Conservation (phyloP, 441 rosid genomes). For the Arabidopsis lyrata region DNA sequence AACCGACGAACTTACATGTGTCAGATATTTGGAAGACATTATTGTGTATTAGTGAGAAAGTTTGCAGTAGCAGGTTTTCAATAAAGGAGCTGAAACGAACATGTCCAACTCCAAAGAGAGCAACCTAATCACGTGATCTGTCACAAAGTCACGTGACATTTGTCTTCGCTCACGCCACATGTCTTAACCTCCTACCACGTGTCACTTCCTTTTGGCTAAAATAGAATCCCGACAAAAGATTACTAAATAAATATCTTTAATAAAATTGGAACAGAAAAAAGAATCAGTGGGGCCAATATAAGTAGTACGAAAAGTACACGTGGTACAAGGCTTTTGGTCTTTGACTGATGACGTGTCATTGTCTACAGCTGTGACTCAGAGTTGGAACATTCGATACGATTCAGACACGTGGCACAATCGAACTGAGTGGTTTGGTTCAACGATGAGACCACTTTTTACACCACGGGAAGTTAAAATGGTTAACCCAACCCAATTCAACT, state of each 20-base stretch:
- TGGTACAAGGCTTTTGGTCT: conserved; percentile 43
- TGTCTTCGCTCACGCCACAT: background rate
- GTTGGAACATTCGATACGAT: conserved; percentile 1
- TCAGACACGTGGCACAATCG: conserved; percentile 13
- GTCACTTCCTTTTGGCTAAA: conserved; percentile 19
- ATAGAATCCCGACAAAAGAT: conserved; percentile 27
- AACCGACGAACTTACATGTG: too few relatives aligned
- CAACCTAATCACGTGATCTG: conserved; percentile 46
- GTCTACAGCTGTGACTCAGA: conserved; percentile 1
- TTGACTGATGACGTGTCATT: conserved; percentile 43
- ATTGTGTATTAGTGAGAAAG: conserved; percentile 31
- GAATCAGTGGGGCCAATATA: conserved; percentile 2
- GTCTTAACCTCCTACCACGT: conserved; percentile 8
- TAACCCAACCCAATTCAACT: too few relatives aligned
- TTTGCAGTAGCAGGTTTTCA: conserved; percentile 27
- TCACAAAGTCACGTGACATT: conserved; percentile 35
- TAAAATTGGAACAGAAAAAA: background rate
- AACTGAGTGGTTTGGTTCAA: conserved; percentile 2
- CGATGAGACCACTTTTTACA: background rate
- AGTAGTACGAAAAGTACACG: conserved; percentile 47
- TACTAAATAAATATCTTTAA: background rate
- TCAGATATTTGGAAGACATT: conserved; percentile 28
- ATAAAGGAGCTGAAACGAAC: conserved; percentile 37
- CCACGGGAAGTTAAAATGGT: too few relatives aligned
- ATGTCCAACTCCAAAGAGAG: conserved; percentile 34